A percentile compares a stretch with the other conserved stretches of the same genome.
phyloP scores from a whole-genome alignment of 768 basidiomycete genomes.

The Porpolomopsis calyptriformis region DNA sequence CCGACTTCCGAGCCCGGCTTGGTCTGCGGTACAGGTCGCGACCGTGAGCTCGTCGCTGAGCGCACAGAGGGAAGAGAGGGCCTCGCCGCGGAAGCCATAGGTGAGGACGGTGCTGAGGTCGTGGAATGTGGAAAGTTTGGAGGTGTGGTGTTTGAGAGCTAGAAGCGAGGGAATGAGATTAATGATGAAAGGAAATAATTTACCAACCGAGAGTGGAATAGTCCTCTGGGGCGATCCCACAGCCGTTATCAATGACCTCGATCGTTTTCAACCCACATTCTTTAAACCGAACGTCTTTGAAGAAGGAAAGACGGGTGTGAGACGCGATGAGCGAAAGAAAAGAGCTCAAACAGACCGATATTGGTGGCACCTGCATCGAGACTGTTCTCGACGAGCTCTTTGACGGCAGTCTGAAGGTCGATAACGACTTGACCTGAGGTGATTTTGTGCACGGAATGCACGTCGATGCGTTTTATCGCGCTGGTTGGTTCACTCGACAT shows the following conservation, averaged over 20 bases:
- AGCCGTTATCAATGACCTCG: conserved; percentile 90
- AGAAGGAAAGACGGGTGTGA: conserved; percentile 3
- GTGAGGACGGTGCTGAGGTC: conserved; percentile 66
- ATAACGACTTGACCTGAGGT: conserved; percentile 93
- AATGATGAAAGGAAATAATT: not conserved
- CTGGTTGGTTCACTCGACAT: not conserved
- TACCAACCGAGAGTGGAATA: conserved; percentile 65
- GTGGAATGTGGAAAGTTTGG: conserved; percentile 69
- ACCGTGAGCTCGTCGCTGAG: conserved; percentile 60
- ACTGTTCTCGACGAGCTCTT: conserved; percentile 94
- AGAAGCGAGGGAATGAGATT: not conserved
- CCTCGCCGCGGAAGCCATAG: conserved; percentile 95
- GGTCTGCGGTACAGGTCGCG: conserved; percentile 59
- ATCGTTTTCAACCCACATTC: conserved; percentile 73
- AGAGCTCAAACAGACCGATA: conserved; percentile 47
- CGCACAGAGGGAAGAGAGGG: conserved; percentile 86
- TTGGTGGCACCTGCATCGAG: conserved; percentile 84
- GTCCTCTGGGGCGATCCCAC: conserved; percentile 70
- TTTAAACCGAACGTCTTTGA: conserved; percentile 90
- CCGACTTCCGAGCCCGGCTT: conserved; percentile 68
- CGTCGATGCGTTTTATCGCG: conserved; percentile 56
- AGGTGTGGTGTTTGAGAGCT: conserved; percentile 91
- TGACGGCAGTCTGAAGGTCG: conserved; percentile 87
- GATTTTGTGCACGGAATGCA: conserved; percentile 71
- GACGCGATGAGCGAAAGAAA: not conserved